Conservation (phyloP, 83 land plant genomes). For the Picea abies region DNA sequence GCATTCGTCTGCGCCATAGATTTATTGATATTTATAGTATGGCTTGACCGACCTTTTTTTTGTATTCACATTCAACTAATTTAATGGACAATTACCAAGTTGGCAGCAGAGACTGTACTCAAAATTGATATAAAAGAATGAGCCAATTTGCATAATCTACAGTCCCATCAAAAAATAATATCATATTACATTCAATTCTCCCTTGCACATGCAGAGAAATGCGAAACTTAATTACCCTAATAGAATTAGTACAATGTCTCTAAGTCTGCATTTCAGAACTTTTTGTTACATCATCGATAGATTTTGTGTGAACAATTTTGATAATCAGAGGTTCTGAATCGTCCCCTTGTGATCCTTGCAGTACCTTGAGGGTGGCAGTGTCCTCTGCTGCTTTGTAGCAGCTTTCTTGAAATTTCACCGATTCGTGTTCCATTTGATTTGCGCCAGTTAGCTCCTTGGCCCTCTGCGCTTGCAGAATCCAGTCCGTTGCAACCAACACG, state of each 20-base stretch:
- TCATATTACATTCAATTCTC: slow-evolving; percentile 4
- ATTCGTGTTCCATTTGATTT: not conserved
- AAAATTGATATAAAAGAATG: not conserved
- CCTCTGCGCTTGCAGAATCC: slow-evolving; percentile 25
- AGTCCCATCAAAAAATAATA: not conserved
- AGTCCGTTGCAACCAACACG: slow-evolving; percentile 24
- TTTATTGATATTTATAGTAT: slow-evolving; percentile 1
- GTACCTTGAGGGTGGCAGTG: not conserved
- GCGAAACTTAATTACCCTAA: not conserved
- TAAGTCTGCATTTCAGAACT: not conserved
- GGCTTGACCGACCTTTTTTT: too few species aligned
- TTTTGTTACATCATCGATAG: slow-evolving; percentile 2
- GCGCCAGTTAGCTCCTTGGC: slow-evolving; percentile 33
- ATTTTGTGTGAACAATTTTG: not conserved
- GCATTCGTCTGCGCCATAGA: not conserved
- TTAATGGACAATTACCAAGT: not conserved
- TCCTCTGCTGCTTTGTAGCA: slow-evolving; percentile 5
- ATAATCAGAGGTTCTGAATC: slow-evolving; percentile 4
- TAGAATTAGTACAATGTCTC: not conserved
- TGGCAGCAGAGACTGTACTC: slow-evolving; percentile 1
- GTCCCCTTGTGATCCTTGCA: not conserved
- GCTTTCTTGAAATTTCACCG: not conserved
- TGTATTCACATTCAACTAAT: not conserved
- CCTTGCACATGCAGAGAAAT: slow-evolving; percentile 7
- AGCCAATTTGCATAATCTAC: not conserved